A percentile compares a stretch with the other conserved stretches of the same genome.
Evolutionary conservation across 2,329 filamentous ascomycete genomes (phyloP).

Genomic region (Neofusicoccum cordaticola): DNA sequence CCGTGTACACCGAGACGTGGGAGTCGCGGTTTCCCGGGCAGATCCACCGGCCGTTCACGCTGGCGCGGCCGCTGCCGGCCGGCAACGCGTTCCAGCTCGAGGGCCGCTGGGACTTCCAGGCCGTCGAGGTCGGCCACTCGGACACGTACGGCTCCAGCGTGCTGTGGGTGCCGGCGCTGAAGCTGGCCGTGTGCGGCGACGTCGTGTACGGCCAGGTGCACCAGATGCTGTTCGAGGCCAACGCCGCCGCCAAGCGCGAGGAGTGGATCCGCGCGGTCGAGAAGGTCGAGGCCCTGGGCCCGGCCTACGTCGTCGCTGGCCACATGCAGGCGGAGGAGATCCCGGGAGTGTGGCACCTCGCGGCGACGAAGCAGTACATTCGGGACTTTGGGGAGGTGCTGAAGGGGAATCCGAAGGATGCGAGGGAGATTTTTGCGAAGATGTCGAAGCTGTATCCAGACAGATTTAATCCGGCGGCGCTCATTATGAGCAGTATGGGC

Average conservation of each 20-base stretch:
- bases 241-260: slow-evolving; percentile 29
- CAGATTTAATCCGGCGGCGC: slow-evolving; percentile 19
- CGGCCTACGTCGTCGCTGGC: slow-evolving; percentile 32
- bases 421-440: slow-evolving; percentile 14
- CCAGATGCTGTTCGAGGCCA: slow-evolving; percentile 36
- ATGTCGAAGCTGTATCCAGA: slow-evolving; percentile 21
- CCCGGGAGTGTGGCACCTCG: slow-evolving; percentile 29
- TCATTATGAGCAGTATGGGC: slow-evolving; percentile 13
- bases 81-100: slow-evolving; percentile 24
- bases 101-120: slow-evolving; percentile 20
- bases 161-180: slow-evolving; percentile 35
- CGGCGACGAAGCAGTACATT: slow-evolving; percentile 29
- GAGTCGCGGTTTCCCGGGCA: neutral
- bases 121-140: slow-evolving; percentile 24
- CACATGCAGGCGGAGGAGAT: slow-evolving; percentile 28
- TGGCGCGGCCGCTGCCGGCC: slow-evolving; percentile 18
- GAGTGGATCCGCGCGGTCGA: slow-evolving; percentile 36
- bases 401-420: slow-evolving; percentile 10
- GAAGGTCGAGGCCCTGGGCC: slow-evolving; percentile 31
- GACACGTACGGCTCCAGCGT: slow-evolving; percentile 31
- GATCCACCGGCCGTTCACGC: neutral
- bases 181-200: slow-evolving; percentile 39
- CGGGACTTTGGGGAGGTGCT: slow-evolving; percentile 16
- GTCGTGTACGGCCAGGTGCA: slow-evolving; percentile 39
- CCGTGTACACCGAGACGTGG: neutral